Percentiles rank a stretch among this genome's conserved stretches.
Conservation (phyloP, 768 basidiomycete species). For the Nidularia pulvinata region DNA sequence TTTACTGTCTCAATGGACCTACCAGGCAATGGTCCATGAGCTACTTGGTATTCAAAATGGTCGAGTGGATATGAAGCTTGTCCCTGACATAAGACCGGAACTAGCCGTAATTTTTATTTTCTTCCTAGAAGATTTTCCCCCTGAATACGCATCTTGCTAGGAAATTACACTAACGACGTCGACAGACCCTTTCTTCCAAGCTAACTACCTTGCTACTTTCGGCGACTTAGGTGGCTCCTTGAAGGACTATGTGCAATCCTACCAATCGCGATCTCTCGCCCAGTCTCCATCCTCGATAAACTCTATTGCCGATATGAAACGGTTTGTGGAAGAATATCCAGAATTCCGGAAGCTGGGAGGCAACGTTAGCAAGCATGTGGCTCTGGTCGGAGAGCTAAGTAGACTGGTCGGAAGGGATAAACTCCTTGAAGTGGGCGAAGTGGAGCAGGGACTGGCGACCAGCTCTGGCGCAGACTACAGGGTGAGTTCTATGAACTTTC, state of each 20-base stretch:
- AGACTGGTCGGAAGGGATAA: constrained; percentile 85
- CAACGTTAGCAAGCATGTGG: constrained; percentile 98
- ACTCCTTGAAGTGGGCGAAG: constrained; percentile 87
- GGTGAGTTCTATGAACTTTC: constrained; percentile 34
- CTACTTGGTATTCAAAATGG: constrained; percentile 93
- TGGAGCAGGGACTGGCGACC: constrained; percentile 95
- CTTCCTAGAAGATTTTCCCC: constrained; percentile 1
- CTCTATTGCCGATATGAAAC: constrained; percentile 96
- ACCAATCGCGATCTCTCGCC: constrained; percentile 81
- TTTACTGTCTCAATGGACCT: constrained; percentile 96
- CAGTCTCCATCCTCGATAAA: constrained; percentile 83
- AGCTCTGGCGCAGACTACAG: constrained; percentile 89
- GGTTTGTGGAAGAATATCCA: constrained; percentile 96
- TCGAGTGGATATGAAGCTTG: constrained; percentile 79
- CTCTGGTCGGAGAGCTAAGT: constrained; percentile 94
- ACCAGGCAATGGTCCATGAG: constrained; percentile 99
- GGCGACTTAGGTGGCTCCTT: constrained; percentile 94
- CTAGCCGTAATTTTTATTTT: constrained; percentile 56
- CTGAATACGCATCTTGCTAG: constrained; percentile 33
- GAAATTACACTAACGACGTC: constrained; percentile 92
- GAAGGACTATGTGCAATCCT: constrained; percentile 92
- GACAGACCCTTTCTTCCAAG: constrained; percentile 93
- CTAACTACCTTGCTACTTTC: constrained; percentile 90
- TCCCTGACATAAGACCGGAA: constrained; percentile 87
- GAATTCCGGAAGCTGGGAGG: constrained; percentile 96